These are phyloP conservation scores for Sphaerulina vaccinii DNA, from an alignment of 2,329 filamentous ascomycete genomes.

Conservation along the genomic window DNA sequence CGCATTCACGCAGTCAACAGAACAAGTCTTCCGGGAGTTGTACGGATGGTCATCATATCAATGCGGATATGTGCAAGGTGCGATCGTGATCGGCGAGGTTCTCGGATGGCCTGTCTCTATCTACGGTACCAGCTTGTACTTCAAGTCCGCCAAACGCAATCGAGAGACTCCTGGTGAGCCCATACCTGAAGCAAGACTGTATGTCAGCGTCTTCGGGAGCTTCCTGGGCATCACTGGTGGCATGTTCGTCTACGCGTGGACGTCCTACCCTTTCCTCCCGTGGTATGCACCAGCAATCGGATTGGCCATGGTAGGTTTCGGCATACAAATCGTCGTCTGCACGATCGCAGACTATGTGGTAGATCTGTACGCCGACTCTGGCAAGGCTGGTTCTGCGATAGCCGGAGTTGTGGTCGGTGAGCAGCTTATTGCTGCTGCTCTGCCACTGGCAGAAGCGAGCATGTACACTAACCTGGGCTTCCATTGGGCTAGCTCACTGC, in stretches of 20 bases:
- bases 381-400: conserved; percentile 51
- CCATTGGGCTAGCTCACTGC: conserved; percentile 50
- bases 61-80: conserved; percentile 47
- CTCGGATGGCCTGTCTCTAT: conserved; percentile 43
- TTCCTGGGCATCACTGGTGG: conserved; percentile 50
- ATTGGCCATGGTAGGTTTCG: conserved; percentile 50
- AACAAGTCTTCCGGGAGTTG: conserved; percentile 42
- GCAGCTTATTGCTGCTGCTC: conserved; percentile 49
- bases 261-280: conserved; percentile 42
- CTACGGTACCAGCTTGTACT: conserved; percentile 40
- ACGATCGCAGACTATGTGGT: conserved; percentile 51
- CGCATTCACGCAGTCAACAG: conserved; percentile 51
- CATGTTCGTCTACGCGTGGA: conserved; percentile 55
- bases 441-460: conserved; percentile 48
- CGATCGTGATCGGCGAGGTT: conserved; percentile 48
- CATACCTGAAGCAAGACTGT: conserved; percentile 49
- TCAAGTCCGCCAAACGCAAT: conserved; percentile 42
- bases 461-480: conserved; percentile 52
- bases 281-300: conserved; percentile 52
- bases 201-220: conserved; percentile 44
- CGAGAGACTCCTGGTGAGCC: conserved; percentile 38
- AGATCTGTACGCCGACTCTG: conserved; percentile 48
- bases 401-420: conserved; percentile 51
- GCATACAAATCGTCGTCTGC: conserved; percentile 49
- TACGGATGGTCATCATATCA: conserved; percentile 45